phyloP scores from a whole-genome alignment of 805 yeast genomes.

The Geotrichum ghanense region DNA sequence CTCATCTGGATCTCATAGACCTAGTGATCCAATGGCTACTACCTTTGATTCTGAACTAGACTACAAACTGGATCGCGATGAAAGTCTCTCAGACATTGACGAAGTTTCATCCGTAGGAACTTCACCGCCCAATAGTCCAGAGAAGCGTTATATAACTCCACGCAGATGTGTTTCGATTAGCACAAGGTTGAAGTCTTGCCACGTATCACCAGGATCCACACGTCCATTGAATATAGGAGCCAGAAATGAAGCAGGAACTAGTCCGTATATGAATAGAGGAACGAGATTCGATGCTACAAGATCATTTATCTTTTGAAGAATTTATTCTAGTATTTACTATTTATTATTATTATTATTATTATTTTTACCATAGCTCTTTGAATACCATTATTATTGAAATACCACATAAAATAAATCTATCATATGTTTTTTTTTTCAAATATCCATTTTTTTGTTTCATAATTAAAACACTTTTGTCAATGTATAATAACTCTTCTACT shows the following conservation, averaged over 20 bases:
- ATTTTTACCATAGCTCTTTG: no score
- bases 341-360: neutral
- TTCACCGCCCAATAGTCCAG: neutral
- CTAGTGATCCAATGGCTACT: neutral
- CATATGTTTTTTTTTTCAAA: no score
- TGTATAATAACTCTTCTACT: no score
- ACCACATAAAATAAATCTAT: no score
- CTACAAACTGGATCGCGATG: no score
- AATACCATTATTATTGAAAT: no score
- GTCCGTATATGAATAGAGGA: neutral
- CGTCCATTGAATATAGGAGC: neutral
- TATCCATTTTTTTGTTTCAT: no score
- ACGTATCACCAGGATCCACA: neutral
- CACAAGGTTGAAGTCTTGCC: neutral
- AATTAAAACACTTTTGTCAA: no score
- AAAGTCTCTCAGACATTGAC: neutral
- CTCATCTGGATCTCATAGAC: neutral
- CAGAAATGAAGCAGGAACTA: neutral
- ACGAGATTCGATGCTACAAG: neutral
- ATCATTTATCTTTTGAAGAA: neutral
- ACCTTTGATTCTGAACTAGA: no score
- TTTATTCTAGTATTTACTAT: neutral
- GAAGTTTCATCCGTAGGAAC: neutral
- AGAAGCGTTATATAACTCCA: neutral
- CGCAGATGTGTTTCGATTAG: neutral